phyloP scores from a whole-genome alignment of 73 alveolate genomes.

The Paramecium bursaria region DNA sequence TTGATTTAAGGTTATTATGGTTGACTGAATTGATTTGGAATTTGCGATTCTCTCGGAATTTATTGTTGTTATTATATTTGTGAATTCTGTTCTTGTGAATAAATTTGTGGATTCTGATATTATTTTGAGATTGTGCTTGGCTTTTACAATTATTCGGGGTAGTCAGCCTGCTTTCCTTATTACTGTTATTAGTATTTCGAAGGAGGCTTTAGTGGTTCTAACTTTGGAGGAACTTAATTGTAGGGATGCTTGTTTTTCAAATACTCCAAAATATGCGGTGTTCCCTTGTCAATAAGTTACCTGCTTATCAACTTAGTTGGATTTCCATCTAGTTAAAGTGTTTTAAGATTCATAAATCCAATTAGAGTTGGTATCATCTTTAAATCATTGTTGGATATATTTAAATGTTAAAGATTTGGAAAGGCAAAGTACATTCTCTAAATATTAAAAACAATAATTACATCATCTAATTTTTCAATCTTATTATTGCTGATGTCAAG shows the following conservation, averaged over 20 bases:
- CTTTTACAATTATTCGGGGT: background rate
- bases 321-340: slow-evolving; percentile 66
- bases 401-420: slow-evolving; percentile 60
- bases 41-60: background rate
- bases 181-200: slow-evolving; percentile 25
- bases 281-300: slow-evolving; percentile 64
- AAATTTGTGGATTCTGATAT: background rate
- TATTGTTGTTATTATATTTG: background rate
- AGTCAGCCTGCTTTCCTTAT: background rate
- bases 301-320: slow-evolving; percentile 64
- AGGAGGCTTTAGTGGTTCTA: slow-evolving; percentile 5
- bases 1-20: background rate
- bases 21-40: background rate
- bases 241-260: slow-evolving; percentile 56
- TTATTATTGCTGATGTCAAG: slow-evolving; percentile 60
- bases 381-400: slow-evolving; percentile 58
- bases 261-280: slow-evolving; percentile 61
- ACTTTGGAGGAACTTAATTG: slow-evolving; percentile 47
- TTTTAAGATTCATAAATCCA: slow-evolving; percentile 67
- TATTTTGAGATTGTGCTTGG: background rate
- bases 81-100: background rate
- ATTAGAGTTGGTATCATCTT: slow-evolving; percentile 57
- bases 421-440: slow-evolving; percentile 44
- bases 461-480: slow-evolving; percentile 48
- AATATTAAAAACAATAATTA: background rate